Evolutionary conservation across 2,329 filamentous ascomycete genomes (phyloP), one percentile per base, ranked within the genome.

Genomic region (Davidsoniella australis): DNA sequence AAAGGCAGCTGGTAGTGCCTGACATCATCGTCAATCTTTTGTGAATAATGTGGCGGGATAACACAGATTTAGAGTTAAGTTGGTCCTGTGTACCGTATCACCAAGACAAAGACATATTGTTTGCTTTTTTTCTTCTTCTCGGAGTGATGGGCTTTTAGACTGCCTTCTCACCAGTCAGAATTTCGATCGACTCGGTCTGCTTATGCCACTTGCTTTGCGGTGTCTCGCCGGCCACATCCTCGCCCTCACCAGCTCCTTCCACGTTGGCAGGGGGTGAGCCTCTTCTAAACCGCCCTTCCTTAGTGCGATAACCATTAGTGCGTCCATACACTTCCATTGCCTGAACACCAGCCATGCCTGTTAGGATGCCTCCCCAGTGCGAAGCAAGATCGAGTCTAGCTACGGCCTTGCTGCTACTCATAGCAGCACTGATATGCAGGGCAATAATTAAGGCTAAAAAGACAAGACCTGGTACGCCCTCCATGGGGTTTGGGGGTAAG

Each of bases 321-420:
- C 51, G 42, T 3, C 51, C 43, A 16, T 42, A 49, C 17, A 49
- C 18, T 49, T 63, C 58, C 17, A 67, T 53, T 12, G 65, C 48
- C 41, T 65, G 60, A 14, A 62, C 62, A 16, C 68, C 68, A 10
- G 63, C 38, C 1, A 70, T 58, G 8, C 74, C 75, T 3, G 66
- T 63, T 16, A 65, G 54, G 54, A 78, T 67, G 39, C 74, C 73
- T 6, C 63, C 66, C 53, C 78, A 53, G 54, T 77, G 74, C 29
- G 72, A 73, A 42, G 68, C 65, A 14, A 76, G 58, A 51, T 78
- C 73, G 14, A 76, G 58, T 51, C 78, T 73, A 33, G 73, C 59
- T 45, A 61, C 64, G 48, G 66, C 60, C 53, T 62, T 63, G 26
- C 57, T 60, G 50, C 63, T 62, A 48, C 66, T 68, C 42, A 70